Percentiles rank a stretch among this genome's conserved stretches.
phyloP scores from a whole-genome alignment of 768 basidiomycete genomes.

The Infundibulicybe gibba region DNA sequence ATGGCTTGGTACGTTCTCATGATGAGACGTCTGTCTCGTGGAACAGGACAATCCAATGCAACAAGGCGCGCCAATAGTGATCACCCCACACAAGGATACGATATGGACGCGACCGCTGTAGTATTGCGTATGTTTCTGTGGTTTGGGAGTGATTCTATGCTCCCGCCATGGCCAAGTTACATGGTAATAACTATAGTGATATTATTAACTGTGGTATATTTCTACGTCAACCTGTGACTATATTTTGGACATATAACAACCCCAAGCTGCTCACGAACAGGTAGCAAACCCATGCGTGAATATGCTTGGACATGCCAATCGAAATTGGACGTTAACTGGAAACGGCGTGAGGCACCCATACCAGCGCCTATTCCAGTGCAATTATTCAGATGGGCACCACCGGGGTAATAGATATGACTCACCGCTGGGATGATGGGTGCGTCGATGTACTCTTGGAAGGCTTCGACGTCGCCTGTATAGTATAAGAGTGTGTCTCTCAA shows the following conservation, averaged over 20 bases:
- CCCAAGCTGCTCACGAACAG: too few relatives aligned
- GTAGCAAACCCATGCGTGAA: too few relatives aligned
- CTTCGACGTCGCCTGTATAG: slow-evolving; percentile 15
- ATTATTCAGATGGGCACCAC: background rate
- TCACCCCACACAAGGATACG: background rate
- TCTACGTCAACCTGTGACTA: too few relatives aligned
- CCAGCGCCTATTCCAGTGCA: slow-evolving; percentile 6
- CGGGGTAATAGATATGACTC: slow-evolving; percentile 4
- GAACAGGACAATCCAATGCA: background rate
- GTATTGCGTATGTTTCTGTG: too few relatives aligned
- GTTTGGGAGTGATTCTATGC: too few relatives aligned
- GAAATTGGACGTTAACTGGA: too few relatives aligned
- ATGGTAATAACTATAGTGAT: too few relatives aligned
- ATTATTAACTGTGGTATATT: too few relatives aligned
- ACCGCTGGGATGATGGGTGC: slow-evolving; percentile 2
- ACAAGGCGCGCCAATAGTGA: background rate
- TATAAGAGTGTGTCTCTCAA: slow-evolving; percentile 14
- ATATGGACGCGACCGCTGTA: background rate
- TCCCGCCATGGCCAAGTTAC: too few relatives aligned
- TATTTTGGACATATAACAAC: too few relatives aligned
- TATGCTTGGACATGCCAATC: too few relatives aligned
- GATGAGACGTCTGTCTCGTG: slow-evolving; percentile 47
- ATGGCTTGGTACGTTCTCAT: slow-evolving; percentile 67
- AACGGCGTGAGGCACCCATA: slow-evolving; percentile 2
- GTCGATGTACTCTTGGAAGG: slow-evolving; percentile 9